Base-by-base conservation (phyloP, 1,284 basidiomycete genomes). In the Somion occarium region DNA sequence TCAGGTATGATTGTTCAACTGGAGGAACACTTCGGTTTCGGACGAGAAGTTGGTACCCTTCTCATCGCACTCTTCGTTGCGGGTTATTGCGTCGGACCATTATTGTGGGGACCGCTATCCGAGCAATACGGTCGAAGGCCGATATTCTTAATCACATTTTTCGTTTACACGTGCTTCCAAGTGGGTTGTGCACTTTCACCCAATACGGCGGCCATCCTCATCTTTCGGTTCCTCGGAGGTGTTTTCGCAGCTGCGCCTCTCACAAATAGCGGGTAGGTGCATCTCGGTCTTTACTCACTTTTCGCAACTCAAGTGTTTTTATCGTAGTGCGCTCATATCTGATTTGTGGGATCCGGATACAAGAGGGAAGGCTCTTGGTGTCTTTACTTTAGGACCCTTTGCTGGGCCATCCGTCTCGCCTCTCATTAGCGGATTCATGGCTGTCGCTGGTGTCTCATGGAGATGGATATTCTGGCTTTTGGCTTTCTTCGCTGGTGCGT, bases 381-480 rank as follows among this genome's bases (percentile, higher is more conserved):
- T 67, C 23, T 71, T 70, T 56, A 64, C 68, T 7, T 60, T 67
- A 3, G 85, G 87, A 3, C 91, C 91, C 0, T 92, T 93, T 59
- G 85, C 86, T 4, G 88, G 87, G 12, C 82, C 82, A 2, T 71
- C 74, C 0, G 54, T 83, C 23, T 87, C 84, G 0, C 88, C 89
- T 0, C 78, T 83, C 38, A 76, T 87, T 12, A 78, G 78, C 42
- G 84, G 88, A 5, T 75, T 74, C 59, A 70, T 82, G 48, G 65
- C 69, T 9, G 69, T 74, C 18, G 59, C 65, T 5, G 72, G 75
- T 34, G 69, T 76, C 0, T 76, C 76, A 3, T 91, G 84, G 82
- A 73, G 83, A 38, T 91, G 86, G 87, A 59, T 85, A 12, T 93
- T 84, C 70, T 92, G 87, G 86, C 73, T 88, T 38, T 66, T 88